These are phyloP conservation scores for Tausonia pullulans DNA, from an alignment of 1,284 basidiomycete species.

Conservation along the genomic window DNA sequence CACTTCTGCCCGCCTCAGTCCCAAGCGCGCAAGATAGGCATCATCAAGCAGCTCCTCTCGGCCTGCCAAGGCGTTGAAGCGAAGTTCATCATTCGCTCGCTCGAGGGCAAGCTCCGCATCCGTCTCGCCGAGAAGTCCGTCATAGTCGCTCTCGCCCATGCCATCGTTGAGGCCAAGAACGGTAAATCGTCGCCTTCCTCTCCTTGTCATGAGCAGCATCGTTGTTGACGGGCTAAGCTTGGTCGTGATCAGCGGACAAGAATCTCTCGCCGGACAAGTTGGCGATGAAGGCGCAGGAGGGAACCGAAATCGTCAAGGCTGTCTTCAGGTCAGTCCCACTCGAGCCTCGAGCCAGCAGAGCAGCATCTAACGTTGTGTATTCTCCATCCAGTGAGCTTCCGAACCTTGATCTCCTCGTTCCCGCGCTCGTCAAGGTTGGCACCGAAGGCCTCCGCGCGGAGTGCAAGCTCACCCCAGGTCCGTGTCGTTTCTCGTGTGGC, in stretches of 20 bases:
- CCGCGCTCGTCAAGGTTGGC: conserved; percentile 72
- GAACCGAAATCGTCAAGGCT: conserved; percentile 66
- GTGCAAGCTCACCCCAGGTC: conserved; percentile 85
- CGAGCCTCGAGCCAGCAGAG: not conserved
- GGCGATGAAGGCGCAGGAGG: conserved; percentile 63
- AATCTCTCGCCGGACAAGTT: conserved; percentile 65
- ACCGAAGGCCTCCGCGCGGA: conserved; percentile 55
- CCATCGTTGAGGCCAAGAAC: conserved; percentile 65
- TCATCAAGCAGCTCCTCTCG: conserved; percentile 88
- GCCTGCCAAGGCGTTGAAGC: conserved; percentile 75
- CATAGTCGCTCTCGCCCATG: conserved; percentile 75
- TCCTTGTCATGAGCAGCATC: not conserved
- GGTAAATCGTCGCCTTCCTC: conserved; percentile 36
- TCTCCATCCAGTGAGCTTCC: conserved; percentile 65
- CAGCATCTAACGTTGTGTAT: not conserved
- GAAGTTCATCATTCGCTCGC: conserved; percentile 88
- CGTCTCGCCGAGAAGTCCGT: conserved; percentile 93
- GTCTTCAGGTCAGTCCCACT: conserved; percentile 64
- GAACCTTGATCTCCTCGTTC: conserved; percentile 86
- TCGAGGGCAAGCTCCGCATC: conserved; percentile 96
- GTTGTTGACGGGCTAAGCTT: not conserved
- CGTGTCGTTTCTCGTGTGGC: conserved; percentile 5
- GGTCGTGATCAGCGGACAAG: conserved; percentile 45
- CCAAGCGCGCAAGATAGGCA: conserved; percentile 86
- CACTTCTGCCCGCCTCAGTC: conserved; percentile 46